These are phyloP conservation scores for Chaetomidium leptoderma DNA, from an alignment of 495 filamentous ascomycete species.

Conservation along the genomic window DNA sequence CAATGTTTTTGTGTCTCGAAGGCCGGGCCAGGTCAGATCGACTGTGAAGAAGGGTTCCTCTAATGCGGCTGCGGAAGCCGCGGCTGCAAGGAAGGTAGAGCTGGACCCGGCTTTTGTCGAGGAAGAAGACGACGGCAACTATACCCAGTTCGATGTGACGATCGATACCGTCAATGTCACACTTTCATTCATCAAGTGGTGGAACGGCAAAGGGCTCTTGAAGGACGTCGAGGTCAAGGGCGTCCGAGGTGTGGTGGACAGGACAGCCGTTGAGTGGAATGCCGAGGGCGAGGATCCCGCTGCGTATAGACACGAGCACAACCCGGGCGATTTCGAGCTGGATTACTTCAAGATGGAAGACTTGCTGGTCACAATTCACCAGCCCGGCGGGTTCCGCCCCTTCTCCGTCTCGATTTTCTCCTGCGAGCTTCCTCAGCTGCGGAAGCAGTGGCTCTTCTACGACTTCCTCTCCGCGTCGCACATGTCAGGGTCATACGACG, in stretches of 20 bases:
- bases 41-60: conserved; percentile 92
- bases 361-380: conserved; percentile 84
- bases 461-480: conserved; percentile 93
- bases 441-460: conserved; percentile 97
- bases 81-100: conserved; percentile 60
- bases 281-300: conserved; percentile 75
- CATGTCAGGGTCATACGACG: conserved; percentile 93
- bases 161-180: conserved; percentile 95
- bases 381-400: conserved; percentile 83
- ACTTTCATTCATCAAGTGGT: conserved; percentile 95
- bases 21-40: conserved; percentile 72
- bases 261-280: conserved; percentile 71
- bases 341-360: conserved; percentile 95
- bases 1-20: conserved; percentile 90
- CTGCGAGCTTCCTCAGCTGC: conserved; percentile 84
- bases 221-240: conserved; percentile 91
- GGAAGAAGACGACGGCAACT: conserved; percentile 86
- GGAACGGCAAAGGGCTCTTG: conserved; percentile 90
- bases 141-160: conserved; percentile 94
- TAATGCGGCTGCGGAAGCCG: conserved; percentile 77
- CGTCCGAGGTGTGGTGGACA: conserved; percentile 92
- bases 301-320: conserved; percentile 78
- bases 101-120: conserved; percentile 29
- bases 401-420: conserved; percentile 94
- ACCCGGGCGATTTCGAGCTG: conserved; percentile 92